Evolutionary conservation across 1,284 basidiomycete species (phyloP), one percentile per base, ranked within the genome.

Genomic region (Sanghuangporus weigelae): DNA sequence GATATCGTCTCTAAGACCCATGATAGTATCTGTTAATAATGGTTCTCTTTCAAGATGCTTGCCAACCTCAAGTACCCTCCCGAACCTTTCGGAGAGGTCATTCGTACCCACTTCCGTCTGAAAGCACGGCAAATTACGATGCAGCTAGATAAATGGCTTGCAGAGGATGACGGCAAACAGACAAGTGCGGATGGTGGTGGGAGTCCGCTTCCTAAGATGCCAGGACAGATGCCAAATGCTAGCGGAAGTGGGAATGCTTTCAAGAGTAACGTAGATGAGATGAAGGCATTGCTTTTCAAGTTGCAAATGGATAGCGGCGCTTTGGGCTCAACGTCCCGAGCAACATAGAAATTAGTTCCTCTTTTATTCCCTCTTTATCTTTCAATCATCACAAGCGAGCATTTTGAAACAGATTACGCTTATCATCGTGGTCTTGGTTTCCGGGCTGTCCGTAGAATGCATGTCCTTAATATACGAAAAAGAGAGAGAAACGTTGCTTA

Each of bases 71-170:
- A 86, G 73, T 83, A 82, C 53, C 90, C 93, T 21, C 92, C 93
- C 11, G 90, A 88, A 67, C 86, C 89, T 61, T 96, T 94, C 71
- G 85, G 77, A 48, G 89, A 93, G 65, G 84, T 95, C 63, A 89
- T 97, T 70, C 85, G 84, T 48, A 95, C 93, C 0, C 95, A 96
- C 75, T 96, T 93, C 78, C 81, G 88, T n/a, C 77, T 96, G 59
- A 96, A 96, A 72, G 85, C 91, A 0, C 79, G 78, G 49, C 81
- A 82, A 0, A 84, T 97, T 65, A 74, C 76, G 21, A 73, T 79
- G 39, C 93, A 95, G 73, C 78, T 96, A n/a, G 89, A 94, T 69
- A 77, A 84, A 67, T 96, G 90, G 93, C 74, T 92, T 19, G 71
- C 74, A 14, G 75, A 84, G 64, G 92, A 95, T 69, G 92, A 95